Percentiles rank a stretch among this genome's conserved stretches.
These are phyloP conservation scores for Trypanosoma cruzi DNA, from an alignment of 208 protist genomes.

Conservation along the genomic window DNA sequence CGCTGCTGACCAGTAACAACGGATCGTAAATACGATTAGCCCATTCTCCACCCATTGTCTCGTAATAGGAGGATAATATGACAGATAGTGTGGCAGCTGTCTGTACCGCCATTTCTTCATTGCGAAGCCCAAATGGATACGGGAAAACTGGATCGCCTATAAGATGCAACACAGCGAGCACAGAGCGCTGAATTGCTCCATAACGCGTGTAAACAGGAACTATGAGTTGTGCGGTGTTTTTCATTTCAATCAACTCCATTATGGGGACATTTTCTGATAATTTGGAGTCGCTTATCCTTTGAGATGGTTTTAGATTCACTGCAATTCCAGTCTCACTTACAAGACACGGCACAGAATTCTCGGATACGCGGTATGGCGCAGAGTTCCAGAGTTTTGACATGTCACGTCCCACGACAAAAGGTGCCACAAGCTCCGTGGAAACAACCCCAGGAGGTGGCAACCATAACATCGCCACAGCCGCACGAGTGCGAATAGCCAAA, in stretches of 20 bases:
- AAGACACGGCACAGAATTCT: conserved; percentile 70
- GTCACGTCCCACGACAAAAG: conserved; percentile 86
- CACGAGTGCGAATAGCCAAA: conserved; percentile 70
- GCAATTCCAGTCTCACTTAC: conserved; percentile 79
- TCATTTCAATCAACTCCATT: conserved; percentile 69
- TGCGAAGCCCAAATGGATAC: conserved; percentile 76
- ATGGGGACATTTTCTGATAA: conserved; percentile 45
- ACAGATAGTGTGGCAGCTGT: conserved; percentile 71
- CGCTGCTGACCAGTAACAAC: conserved; percentile 47
- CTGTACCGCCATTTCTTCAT: conserved; percentile 79
- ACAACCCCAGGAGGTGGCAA: conserved; percentile 67
- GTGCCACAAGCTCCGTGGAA: conserved; percentile 80
- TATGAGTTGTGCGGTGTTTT: conserved; percentile 80
- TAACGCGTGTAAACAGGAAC: conserved; percentile 79
- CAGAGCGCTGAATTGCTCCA: conserved; percentile 28
- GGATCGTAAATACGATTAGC: conserved; percentile 86
- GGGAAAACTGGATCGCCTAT: conserved; percentile 75
- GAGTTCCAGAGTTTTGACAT: conserved; percentile 57
- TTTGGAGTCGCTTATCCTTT: conserved; percentile 25
- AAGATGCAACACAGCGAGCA: conserved; percentile 80
- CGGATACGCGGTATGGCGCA: conserved; percentile 76
- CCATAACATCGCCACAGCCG: conserved; percentile 79
- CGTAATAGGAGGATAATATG: conserved; percentile 82
- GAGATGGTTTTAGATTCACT: conserved; percentile 71
- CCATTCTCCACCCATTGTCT: conserved; percentile 87